Conservation (phyloP, 257 asterid species). For the Primulina eburnea region DNA sequence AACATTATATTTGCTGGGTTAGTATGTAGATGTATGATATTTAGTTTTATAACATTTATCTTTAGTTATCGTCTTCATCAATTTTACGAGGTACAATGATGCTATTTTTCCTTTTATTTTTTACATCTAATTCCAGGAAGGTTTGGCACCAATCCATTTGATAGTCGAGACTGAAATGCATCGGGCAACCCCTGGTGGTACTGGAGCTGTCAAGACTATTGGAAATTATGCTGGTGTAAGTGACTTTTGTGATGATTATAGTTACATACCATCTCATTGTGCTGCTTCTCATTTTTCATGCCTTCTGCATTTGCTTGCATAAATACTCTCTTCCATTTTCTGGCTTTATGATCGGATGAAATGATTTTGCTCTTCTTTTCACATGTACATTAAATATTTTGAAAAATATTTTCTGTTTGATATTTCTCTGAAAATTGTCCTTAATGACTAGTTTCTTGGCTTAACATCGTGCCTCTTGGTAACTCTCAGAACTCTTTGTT, state of each 20-base stretch:
- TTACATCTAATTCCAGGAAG: conserved; percentile 61
- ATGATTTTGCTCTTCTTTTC: neutral
- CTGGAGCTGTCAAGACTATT: conserved; percentile 93
- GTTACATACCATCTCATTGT: neutral
- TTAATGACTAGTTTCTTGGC: conserved; percentile 1
- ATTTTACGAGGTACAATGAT: neutral
- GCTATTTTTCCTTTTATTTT: neutral
- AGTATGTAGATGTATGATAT: conserved; percentile 1
- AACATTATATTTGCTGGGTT: conserved; percentile 7
- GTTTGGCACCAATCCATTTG: conserved; percentile 90
- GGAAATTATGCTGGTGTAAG: conserved; percentile 97
- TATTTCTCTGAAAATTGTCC: conserved; percentile 8
- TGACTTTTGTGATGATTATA: conserved; percentile 14
- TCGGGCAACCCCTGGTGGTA: conserved; percentile 99
- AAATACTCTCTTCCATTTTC: neutral
- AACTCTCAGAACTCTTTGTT: conserved; percentile 5
- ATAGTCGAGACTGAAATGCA: conserved; percentile 89
- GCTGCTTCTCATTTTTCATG: conserved; percentile 7
- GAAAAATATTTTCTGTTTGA: neutral
- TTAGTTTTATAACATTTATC: neutral
- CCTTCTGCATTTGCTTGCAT: neutral
- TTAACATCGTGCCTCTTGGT: conserved; percentile 3
- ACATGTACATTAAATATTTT: neutral
- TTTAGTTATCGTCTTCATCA: neutral
- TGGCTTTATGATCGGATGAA: neutral